phyloP scores from a whole-genome alignment of 768 basidiomycete genomes.

The Termitomyces sp. region DNA sequence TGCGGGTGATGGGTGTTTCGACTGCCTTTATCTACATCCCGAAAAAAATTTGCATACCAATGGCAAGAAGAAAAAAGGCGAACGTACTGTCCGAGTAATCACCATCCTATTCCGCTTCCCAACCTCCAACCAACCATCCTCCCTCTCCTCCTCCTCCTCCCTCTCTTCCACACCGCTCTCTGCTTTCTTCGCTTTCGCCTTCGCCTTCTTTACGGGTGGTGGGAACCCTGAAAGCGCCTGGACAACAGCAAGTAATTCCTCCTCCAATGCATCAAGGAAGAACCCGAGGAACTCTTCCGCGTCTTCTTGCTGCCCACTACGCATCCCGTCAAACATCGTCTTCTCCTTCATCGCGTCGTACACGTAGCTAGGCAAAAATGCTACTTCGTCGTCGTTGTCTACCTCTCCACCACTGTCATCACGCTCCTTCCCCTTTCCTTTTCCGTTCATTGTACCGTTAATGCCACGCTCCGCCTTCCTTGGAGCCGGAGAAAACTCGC shows the following conservation, averaged over 20 bases:
- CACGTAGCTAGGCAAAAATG: conserved; percentile 81
- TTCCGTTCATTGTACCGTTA: conserved; percentile 40
- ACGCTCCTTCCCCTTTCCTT: conserved; percentile 19
- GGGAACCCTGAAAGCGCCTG: conserved; percentile 41
- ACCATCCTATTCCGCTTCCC: conserved; percentile 82
- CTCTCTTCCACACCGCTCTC: conserved; percentile 36
- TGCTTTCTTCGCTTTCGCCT: conserved; percentile 29
- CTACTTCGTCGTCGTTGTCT: conserved; percentile 52
- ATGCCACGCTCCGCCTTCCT: conserved; percentile 21
- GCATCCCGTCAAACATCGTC: conserved; percentile 91
- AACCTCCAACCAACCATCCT: conserved; percentile 90
- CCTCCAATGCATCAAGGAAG: conserved; percentile 91
- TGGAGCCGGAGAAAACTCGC: conserved; percentile 55
- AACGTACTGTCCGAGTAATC: conserved; percentile 73
- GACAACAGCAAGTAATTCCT: conserved; percentile 76
- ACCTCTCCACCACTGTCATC: conserved; percentile 34
- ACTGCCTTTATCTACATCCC: conserved; percentile 60
- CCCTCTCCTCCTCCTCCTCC: conserved; percentile 25
- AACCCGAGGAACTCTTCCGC: conserved; percentile 99
- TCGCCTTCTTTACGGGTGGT: conserved; percentile 25
- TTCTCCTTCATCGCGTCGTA: conserved; percentile 94
- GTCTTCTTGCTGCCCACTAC: conserved; percentile 95
- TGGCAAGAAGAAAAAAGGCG: background rate
- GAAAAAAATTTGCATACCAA: background rate
- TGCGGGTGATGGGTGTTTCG: conserved; percentile 85